A percentile compares a stretch with the other conserved stretches of the same genome.
Conservation (phyloP, 805 yeast genomes). For the Candida krabiensis region DNA sequence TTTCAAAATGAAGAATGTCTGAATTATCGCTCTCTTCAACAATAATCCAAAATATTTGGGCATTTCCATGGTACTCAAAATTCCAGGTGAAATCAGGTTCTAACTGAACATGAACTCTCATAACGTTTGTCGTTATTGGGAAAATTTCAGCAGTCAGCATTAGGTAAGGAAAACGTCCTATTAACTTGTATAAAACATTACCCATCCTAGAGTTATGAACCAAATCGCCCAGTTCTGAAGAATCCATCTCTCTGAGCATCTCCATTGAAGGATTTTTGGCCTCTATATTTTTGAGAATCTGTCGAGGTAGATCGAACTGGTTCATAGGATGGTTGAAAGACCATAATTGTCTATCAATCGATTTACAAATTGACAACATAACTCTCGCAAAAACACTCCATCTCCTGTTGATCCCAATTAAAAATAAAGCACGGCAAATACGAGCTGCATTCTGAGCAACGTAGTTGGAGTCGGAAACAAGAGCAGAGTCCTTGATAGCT, state of each 20-base stretch:
- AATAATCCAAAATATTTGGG: conserved; percentile 88
- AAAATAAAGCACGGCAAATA: conserved; percentile 85
- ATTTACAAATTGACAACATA: conserved; percentile 78
- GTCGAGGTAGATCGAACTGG: conserved; percentile 80
- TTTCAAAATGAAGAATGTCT: conserved; percentile 77
- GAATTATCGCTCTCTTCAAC: conserved; percentile 83
- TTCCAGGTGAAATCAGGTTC: conserved; percentile 89
- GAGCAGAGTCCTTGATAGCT: conserved; percentile 70
- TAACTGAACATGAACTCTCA: conserved; percentile 72
- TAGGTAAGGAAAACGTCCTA: conserved; percentile 75
- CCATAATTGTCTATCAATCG: conserved; percentile 86
- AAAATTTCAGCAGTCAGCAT: conserved; percentile 77
- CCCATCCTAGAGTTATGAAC: conserved; percentile 85
- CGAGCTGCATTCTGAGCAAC: conserved; percentile 96
- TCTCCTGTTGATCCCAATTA: conserved; percentile 81
- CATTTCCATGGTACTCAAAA: conserved; percentile 72
- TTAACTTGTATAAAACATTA: conserved; percentile 50
- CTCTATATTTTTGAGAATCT: conserved; percentile 60
- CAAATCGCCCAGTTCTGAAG: conserved; percentile 82
- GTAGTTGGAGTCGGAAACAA: conserved; percentile 83
- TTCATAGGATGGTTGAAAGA: conserved; percentile 84
- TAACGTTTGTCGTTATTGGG: conserved; percentile 84
- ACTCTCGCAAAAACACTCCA: conserved; percentile 85
- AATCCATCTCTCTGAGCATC: conserved; percentile 65
- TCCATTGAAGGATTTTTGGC: conserved; percentile 69